Evolutionary conservation across 306 rosid species (phyloP).

Genomic region (Acacia confusa): DNA sequence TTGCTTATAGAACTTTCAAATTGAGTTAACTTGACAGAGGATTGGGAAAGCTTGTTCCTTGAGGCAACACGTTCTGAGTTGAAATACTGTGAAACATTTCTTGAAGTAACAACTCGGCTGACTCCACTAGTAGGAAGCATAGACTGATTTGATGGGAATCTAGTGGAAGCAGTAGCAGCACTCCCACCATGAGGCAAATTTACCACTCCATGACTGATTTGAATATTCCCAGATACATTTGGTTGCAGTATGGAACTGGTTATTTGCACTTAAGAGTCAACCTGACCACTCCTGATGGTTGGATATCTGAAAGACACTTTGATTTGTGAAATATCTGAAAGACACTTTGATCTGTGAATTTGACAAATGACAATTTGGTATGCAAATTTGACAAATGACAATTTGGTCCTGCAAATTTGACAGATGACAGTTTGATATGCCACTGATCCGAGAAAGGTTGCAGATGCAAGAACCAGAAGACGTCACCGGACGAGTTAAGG

Average conservation of each 20-base stretch:
- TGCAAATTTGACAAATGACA: no score
- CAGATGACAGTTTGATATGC: no score
- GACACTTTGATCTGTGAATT: no score
- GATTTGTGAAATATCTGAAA: no score
- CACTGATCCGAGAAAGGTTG: no score
- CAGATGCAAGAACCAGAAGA: no score
- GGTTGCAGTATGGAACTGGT: slow-evolving; percentile 90
- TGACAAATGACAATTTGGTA: no score
- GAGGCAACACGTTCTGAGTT: slow-evolving; percentile 57
- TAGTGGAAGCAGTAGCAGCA: slow-evolving; percentile 58
- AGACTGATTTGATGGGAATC: slow-evolving; percentile 65
- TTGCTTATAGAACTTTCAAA: no score
- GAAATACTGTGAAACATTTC: slow-evolving; percentile 82
- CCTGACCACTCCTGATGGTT: slow-evolving; percentile 64
- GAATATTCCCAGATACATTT: slow-evolving; percentile 74
- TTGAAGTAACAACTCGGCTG: slow-evolving; percentile 64
- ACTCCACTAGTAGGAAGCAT: slow-evolving; percentile 57
- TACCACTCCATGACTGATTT: slow-evolving; percentile 91
- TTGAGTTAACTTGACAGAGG: slow-evolving; percentile 33
- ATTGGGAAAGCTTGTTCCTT: slow-evolving; percentile 47
- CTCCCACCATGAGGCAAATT: slow-evolving; percentile 92
- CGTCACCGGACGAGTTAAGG: no score
- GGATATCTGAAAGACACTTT: no score
- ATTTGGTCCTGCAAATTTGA: no score
- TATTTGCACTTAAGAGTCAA: slow-evolving; percentile 91